Conservation (phyloP, 2,329 filamentous ascomycete genomes). For the Nemania sp. region DNA sequence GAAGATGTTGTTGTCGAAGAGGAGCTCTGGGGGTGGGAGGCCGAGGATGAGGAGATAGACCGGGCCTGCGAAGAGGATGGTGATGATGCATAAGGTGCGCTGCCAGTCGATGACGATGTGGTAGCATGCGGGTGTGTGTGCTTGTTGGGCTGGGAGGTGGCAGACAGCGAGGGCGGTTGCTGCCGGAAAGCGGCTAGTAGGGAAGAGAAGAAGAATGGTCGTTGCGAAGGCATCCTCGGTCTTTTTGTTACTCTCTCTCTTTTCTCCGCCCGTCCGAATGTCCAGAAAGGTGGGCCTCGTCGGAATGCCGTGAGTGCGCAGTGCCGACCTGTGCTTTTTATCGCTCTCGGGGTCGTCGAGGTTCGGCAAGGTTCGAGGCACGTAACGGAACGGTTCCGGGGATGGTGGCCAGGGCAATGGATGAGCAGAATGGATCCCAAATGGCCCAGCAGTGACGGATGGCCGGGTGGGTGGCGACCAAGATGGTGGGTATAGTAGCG, state of each 20-base stretch:
- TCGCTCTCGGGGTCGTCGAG: background rate
- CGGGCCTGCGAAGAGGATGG: constrained; percentile 23
- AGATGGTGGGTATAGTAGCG: background rate
- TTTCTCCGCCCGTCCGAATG: too few species aligned
- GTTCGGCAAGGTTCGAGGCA: background rate
- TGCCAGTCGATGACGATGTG: constrained; percentile 19
- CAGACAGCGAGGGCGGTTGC: constrained; percentile 36
- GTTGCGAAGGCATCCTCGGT: constrained; percentile 39
- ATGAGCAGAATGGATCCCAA: too few species aligned
- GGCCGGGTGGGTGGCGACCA: too few species aligned
- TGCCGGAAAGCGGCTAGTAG: constrained; percentile 43
- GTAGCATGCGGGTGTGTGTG: constrained; percentile 31
- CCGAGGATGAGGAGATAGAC: constrained; percentile 33
- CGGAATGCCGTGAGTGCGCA: background rate
- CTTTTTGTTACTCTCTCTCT: background rate
- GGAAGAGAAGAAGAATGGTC: constrained; percentile 43
- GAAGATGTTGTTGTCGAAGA: constrained; percentile 25
- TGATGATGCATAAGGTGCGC: constrained; percentile 14
- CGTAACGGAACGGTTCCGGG: background rate
- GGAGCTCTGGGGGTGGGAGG: constrained; percentile 7
- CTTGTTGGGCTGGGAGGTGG: constrained; percentile 40
- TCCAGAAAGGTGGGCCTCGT: too few species aligned
- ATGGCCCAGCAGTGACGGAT: too few species aligned
- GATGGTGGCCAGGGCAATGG: too few species aligned
- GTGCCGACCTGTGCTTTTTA: too few species aligned